Conservation (phyloP, 78 protist genomes). For the Dictyostelium brefeldianum region DNA sequence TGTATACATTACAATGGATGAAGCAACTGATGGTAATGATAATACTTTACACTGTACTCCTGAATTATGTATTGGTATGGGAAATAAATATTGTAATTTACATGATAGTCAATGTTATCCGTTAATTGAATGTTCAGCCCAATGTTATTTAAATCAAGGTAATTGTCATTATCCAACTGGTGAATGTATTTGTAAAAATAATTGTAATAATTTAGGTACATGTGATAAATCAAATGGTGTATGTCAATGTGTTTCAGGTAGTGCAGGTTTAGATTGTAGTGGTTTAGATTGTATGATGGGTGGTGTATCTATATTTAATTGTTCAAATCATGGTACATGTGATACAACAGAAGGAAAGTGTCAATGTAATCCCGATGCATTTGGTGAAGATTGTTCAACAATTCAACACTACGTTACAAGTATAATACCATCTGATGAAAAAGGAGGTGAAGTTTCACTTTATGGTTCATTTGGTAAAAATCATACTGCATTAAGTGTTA, state of each 20-base stretch:
- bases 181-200: not conserved
- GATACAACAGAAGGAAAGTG: not conserved
- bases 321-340: not conserved
- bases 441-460: not conserved
- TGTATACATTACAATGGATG: not conserved
- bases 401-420: not conserved
- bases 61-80: not conserved
- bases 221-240: not conserved
- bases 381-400: not conserved
- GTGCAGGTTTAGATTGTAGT: not conserved
- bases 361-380: too few species aligned
- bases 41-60: not conserved
- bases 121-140: not conserved
- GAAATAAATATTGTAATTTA: conserved; percentile 3
- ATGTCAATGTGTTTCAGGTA: not conserved
- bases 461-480: not conserved
- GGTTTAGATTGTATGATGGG: not conserved
- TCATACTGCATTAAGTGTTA: not conserved
- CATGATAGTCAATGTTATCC: not conserved
- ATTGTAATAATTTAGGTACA: not conserved
- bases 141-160: not conserved
- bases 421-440: not conserved
- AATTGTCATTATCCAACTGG: not conserved
- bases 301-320: not conserved
- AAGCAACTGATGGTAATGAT: not conserved